Evolutionary conservation across 2,329 filamentous ascomycete species (phyloP), one percentile per base, ranked within the genome.

Genomic region (Ophiocordyceps polyrhachis-furcata): DNA sequence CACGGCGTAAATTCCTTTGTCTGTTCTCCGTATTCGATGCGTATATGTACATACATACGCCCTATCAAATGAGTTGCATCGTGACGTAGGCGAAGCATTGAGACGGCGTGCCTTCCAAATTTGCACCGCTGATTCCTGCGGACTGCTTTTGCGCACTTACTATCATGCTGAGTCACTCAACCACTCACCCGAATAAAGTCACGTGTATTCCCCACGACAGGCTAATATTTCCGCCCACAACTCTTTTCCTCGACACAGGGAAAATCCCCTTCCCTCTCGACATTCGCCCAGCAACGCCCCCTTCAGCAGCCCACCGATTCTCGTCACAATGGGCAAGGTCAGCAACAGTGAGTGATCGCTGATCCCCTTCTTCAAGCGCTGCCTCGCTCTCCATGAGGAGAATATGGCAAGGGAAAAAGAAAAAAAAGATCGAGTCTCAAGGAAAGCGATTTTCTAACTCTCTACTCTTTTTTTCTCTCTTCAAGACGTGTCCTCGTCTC

Each of bases 401-500:
- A 29, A 38, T 5, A 41, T 29, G 38, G 20, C 31, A 7, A 32
- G 31, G 13, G 31, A 7, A 15, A 3, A 14, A 32, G 2, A 3
- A n/a, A 7, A n/a, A 32, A 5, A 32, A 6, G 15, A 14, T 14
- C 9, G 29, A 23, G 21, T 15, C 9, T 15, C 11, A 19, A 21
- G 21, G 20, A n/a, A n/a, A 4, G 19, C 2, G 5, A 40, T 15
- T 43, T 3, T 43, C 32, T 20, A 14, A 40, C 23, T 2, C 9
- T 19, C 14, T n/a, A n/a, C 17, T 23, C 43, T 19, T 12, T 7
- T 19, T 9, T 11, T 17, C 15, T 8, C n/a, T 17, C 13, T 37
- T 40, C 17, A 54, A 81, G 77, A 65, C 60, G 63, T 86, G 62
- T 53, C 59, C 49, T 85, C 84, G 69, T 94, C 87, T 64, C 81